phyloP scores from a whole-genome alignment of 495 filamentous ascomycete genomes.

The Penicillium argentinense region DNA sequence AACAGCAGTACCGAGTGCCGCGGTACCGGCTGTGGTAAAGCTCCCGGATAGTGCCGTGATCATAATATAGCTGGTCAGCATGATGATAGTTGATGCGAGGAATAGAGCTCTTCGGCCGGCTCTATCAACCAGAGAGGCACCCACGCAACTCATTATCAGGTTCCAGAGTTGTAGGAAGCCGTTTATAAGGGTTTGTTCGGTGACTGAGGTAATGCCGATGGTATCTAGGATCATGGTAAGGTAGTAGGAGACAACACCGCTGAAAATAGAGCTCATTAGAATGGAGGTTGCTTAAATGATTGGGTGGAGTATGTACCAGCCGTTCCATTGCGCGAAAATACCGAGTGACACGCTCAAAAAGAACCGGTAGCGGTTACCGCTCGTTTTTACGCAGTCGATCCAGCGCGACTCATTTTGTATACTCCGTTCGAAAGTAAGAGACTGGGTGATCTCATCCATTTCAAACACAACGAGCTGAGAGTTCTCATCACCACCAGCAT shows the following conservation, averaged over 20 bases:
- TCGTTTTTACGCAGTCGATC: conserved; percentile 62
- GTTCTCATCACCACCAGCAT: conserved; percentile 24
- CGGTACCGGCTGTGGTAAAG: conserved; percentile 38
- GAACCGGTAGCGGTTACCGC: conserved; percentile 64
- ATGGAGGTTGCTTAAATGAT: no score
- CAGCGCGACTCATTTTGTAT: no score
- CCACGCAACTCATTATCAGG: conserved; percentile 51
- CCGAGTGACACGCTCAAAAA: background rate
- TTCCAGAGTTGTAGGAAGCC: conserved; percentile 33
- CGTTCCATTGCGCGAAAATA: conserved; percentile 28
- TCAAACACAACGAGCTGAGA: conserved; percentile 23
- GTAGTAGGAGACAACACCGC: conserved; percentile 66
- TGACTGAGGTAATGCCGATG: conserved; percentile 50
- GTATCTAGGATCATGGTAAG: conserved; percentile 50
- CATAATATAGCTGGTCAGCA: conserved; percentile 52
- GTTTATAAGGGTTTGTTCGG: conserved; percentile 40
- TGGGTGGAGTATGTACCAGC: conserved; percentile 13
- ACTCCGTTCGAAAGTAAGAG: conserved; percentile 21
- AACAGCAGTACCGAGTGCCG: conserved; percentile 48
- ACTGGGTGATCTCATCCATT: conserved; percentile 28
- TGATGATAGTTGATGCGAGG: conserved; percentile 52
- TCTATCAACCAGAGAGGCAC: conserved; percentile 54
- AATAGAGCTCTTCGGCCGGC: conserved; percentile 58
- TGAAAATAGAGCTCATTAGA: no score
- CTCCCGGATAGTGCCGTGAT: conserved; percentile 55